Evolutionary conservation across 2,329 filamentous ascomycete species (phyloP), one percentile per base, ranked within the genome.

Genomic region (Fragosphaeria purpurea): DNA sequence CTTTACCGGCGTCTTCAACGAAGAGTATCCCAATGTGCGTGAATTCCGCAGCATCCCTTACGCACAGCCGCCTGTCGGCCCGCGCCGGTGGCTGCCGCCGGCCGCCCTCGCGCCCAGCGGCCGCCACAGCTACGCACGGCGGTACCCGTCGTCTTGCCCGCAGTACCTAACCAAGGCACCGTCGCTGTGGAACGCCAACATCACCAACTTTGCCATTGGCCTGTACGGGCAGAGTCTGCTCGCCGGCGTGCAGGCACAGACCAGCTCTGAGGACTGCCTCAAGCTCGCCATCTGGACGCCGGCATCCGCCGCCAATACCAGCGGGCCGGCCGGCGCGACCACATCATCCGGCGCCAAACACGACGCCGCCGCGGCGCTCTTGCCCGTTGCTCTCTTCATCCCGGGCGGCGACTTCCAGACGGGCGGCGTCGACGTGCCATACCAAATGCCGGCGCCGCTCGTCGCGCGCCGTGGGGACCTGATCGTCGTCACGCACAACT

Each of bases 41-140:
- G 65, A 69, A 50, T 70, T 66, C 53, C 65, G 64, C 40, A 58
- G 60, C 40, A 66, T 69, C 39, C 64, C 66, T 1, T 70, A 65
- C 51, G 66, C 65, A 4, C 57, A 68, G 46, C 63, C 55, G 10
- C 53, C 55, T 35, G 40, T 50, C 5, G 56, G 58, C 4, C 42
- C 43, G 1, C 55, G 31, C 1, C 55, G 58, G 44, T 61, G 58
- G 58, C 50, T 55, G 9, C 54, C 59, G 2, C 58, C 58, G 12
- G 47, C 55, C 6, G 53, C 58, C 13, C 51, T 55, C 30, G 34
- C 48, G 9, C 55, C 60, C 7, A 57, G 56, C 6, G 32, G 50
- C 10, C 44, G 46, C 12, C 59, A 55, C 41, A 45, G 32, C 12
- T 57, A 52, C 50, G 40, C 58, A 3, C 43, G 55, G 35, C 55